These are phyloP conservation scores for Panaeolus cyanescens DNA, from an alignment of 768 basidiomycete genomes.

Conservation along the genomic window DNA sequence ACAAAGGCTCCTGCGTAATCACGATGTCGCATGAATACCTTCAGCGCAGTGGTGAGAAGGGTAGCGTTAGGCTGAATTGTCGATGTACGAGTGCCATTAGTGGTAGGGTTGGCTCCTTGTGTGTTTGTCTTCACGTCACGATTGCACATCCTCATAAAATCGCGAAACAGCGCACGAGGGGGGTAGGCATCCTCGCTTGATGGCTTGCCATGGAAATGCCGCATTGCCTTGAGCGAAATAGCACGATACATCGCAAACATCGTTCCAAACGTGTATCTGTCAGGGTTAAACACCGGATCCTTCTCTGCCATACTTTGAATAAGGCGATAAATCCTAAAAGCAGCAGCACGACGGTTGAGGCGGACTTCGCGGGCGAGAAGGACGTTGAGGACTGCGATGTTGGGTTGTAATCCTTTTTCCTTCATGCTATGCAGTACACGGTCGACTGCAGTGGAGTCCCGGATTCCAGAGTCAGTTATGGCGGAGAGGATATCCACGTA, in stretches of 20 bases:
- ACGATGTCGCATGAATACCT: conserved; percentile 40
- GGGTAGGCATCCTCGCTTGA: conserved; percentile 22
- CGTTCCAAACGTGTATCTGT: conserved; percentile 43
- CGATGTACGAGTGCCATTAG: not conserved
- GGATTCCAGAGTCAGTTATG: conserved; percentile 30
- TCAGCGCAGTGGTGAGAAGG: conserved; percentile 43
- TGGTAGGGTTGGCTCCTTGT: not conserved
- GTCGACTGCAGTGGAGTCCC: conserved; percentile 30
- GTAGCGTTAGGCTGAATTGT: conserved; percentile 30
- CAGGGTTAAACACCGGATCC: conserved; percentile 32
- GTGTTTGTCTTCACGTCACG: not conserved
- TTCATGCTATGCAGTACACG: conserved; percentile 41
- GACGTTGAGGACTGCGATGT: conserved; percentile 47
- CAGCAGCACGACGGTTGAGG: conserved; percentile 29
- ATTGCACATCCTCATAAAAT: conserved; percentile 38
- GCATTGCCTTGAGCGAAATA: not conserved
- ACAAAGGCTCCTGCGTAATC: conserved; percentile 53
- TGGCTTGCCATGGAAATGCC: conserved; percentile 19
- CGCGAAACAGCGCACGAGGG: conserved; percentile 45
- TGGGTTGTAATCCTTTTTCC: conserved; percentile 34
- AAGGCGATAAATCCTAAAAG: conserved; percentile 44
- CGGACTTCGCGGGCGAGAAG: conserved; percentile 44
- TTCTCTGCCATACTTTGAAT: conserved; percentile 34
- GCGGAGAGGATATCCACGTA: conserved; percentile 42
- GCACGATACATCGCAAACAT: conserved; percentile 34